Evolutionary conservation across 768 basidiomycete genomes (phyloP), one percentile per base, ranked within the genome.

Genomic region (Leucocoprinus birnbaumii): DNA sequence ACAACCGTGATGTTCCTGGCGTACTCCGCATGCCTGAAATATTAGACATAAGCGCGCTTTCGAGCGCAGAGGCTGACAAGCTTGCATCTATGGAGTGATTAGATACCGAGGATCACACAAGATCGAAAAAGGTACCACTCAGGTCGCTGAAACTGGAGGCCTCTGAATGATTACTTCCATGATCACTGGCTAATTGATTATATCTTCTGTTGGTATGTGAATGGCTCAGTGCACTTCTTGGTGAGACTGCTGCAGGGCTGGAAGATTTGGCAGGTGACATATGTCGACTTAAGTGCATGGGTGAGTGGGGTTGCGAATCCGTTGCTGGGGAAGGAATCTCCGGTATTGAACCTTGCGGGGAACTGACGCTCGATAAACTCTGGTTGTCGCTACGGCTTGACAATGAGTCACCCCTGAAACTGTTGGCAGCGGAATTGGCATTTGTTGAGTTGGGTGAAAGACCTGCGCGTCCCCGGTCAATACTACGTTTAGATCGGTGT

Each of bases 121-220:
- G 2, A 11, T 21, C 4, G 21, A 27, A 43, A 38, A 10, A 70
- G 81, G 63, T 62, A 91, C 91, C 91, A 62, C 91, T 94, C 42
- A 93, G 64, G 63, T 94, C 91, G 63, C 91, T 93, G 62, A 93
- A 91, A 66, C 91, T 81, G 5, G 90, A 91, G 0, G 89, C 82
- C 41, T 85, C 83, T 21, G 89, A 91, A 48, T 86, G 79, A 59
- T 74, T 82, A 60, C 87, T 87, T 42, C 77, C 77, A 52, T 80
- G 76, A 53, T 86, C 82, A 60, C 80, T 81, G 48, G 72, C 71
- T 51, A 75, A 62, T 27, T 78, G 72, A 24, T 74, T 71, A 61
- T 82, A 76, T 18, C 78, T 74, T 50, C 73, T 68, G 56, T 79
- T 73, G n/a, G n/a, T n/a, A 57, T 81, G 77, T 7, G 72, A 68